A percentile compares a stretch with the other conserved stretches of the same genome.
Conservation (phyloP, 169 alveolate genomes). For the Eimeria necatrix region DNA sequence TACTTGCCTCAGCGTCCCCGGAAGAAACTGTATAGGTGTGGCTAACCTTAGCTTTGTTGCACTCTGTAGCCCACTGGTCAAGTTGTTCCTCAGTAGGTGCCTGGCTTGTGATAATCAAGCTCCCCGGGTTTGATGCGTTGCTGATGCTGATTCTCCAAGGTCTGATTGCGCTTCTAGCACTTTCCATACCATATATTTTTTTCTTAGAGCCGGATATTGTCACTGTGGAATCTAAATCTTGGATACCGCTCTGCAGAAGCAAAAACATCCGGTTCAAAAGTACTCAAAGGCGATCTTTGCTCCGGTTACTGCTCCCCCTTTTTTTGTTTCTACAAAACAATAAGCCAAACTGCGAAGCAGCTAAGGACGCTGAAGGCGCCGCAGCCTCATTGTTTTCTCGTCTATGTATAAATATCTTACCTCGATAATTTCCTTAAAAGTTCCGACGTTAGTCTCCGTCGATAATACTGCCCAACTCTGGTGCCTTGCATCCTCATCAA, state of each 20-base stretch:
- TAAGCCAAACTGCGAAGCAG: not conserved
- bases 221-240: conserved; percentile 2
- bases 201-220: not conserved
- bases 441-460: not conserved
- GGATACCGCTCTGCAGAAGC: conserved; percentile 50
- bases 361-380: not conserved
- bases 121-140: not conserved
- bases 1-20: no score
- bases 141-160: conserved; percentile 38
- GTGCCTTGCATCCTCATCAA: not conserved
- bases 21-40: no score
- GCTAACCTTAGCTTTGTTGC: not conserved
- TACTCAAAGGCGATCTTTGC: not conserved
- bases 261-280: not conserved
- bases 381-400: no score
- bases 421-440: not conserved
- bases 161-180: not conserved
- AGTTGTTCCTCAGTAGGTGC: not conserved
- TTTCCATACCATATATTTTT: not conserved
- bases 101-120: conserved; percentile 43
- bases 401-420: not conserved
- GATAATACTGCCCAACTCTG: conserved; percentile 45
- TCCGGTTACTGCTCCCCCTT: no score
- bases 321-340: no score
- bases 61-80: not conserved